phyloP scores from a whole-genome alignment of 176 grass and related monocot species.

The Melocanna baccifera region DNA sequence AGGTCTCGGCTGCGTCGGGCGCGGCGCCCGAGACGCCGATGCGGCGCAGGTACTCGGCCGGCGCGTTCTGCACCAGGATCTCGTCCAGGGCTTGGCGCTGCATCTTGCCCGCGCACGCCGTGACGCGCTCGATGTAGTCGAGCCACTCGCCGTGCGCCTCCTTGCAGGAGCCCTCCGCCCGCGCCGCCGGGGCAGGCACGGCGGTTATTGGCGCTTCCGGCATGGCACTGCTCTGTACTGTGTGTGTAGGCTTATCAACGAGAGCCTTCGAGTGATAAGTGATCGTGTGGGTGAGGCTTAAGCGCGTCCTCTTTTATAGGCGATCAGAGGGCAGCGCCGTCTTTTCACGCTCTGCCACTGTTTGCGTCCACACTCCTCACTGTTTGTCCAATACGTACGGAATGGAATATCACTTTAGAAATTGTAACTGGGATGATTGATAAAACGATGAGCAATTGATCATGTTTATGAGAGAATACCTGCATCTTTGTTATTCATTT shows the following conservation, averaged over 20 bases:
- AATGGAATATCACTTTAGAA: conserved; percentile 16
- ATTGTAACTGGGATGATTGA: background rate
- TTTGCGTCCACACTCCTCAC: background rate
- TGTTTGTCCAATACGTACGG: conserved; percentile 2
- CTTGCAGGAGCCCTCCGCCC: background rate
- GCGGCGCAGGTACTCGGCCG: conserved; percentile 55
- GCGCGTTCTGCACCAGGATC: conserved; percentile 54
- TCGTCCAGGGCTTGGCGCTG: conserved; percentile 46
- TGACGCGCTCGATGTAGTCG: conserved; percentile 55
- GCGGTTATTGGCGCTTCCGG: conserved; percentile 19
- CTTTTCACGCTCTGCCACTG: background rate
- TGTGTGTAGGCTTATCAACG: background rate
- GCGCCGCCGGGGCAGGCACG: background rate
- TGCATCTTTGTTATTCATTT: background rate
- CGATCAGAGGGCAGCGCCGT: background rate
- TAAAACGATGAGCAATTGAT: background rate
- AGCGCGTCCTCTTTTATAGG: conserved; percentile 21
- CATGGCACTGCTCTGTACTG: background rate
- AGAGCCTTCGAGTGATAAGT: background rate
- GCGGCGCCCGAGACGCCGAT: conserved; percentile 39
- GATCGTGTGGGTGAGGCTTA: background rate
- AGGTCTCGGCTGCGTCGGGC: conserved; percentile 33
- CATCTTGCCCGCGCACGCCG: conserved; percentile 9
- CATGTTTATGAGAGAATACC: background rate
- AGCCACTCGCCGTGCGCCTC: conserved; percentile 36